Conservation (phyloP, 2,329 filamentous ascomycete genomes). For the Fusarium sambucinum region DNA sequence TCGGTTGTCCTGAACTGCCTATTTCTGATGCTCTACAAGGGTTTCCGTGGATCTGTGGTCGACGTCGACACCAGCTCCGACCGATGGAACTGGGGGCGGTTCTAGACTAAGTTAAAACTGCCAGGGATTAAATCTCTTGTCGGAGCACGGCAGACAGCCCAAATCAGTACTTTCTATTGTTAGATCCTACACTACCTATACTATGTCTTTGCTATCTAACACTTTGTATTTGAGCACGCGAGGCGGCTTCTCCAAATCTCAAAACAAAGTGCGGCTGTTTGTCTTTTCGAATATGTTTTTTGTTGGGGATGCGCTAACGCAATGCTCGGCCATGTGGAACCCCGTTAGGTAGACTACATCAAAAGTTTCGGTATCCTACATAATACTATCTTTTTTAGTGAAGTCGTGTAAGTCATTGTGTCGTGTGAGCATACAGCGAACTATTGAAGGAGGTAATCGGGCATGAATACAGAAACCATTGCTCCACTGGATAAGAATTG, state of each 20-base stretch:
- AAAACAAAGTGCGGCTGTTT: conserved; percentile 35
- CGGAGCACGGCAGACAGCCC: neutral
- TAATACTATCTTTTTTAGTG: conserved; percentile 8
- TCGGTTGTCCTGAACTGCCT: conserved; percentile 28
- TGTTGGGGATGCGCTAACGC: conserved; percentile 50
- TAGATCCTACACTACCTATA: neutral
- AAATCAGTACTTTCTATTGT: conserved; percentile 11
- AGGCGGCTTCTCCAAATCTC: conserved; percentile 37
- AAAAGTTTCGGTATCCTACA: conserved; percentile 9
- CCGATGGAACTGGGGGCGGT: conserved; percentile 27
- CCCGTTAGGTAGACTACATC: conserved; percentile 15
- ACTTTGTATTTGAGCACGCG: conserved; percentile 19
- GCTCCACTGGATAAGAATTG: neutral
- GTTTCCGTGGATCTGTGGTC: conserved; percentile 34
- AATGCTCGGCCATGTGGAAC: conserved; percentile 36
- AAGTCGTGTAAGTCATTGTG: conserved; percentile 24
- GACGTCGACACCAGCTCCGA: conserved; percentile 33
- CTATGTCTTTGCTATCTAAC: neutral
- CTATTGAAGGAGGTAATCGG: neutral
- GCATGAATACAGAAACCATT: neutral
- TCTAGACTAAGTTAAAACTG: conserved; percentile 19
- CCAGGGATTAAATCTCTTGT: conserved; percentile 10
- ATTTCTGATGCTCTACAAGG: conserved; percentile 34
- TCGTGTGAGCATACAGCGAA: conserved; percentile 14
- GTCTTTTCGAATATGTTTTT: conserved; percentile 27